Conservation (phyloP, 768 basidiomycete species). For the Suillus bovinus region DNA sequence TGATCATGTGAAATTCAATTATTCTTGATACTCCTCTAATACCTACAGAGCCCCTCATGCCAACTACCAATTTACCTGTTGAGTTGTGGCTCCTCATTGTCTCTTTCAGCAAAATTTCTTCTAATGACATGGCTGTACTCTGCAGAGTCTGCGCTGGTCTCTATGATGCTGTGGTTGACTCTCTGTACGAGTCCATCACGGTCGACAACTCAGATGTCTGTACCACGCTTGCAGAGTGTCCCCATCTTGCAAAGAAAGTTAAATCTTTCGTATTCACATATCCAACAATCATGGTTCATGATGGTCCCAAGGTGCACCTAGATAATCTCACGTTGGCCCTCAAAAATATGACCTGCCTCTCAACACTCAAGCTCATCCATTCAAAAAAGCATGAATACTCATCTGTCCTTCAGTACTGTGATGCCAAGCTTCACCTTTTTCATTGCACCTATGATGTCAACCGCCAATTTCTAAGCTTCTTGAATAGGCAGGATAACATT, state of each 20-base stretch:
- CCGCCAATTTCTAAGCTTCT: background rate
- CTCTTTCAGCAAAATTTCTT: background rate
- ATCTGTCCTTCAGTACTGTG: background rate
- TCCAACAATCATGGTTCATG: background rate
- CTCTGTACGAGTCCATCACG: background rate
- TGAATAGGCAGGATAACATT: background rate
- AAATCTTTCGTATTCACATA: background rate
- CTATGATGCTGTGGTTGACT: background rate
- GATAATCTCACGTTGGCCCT: background rate
- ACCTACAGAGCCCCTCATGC: too few relatives aligned
- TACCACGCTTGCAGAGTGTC: background rate
- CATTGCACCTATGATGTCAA: background rate
- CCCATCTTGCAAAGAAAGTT: background rate
- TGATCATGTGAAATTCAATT: too few relatives aligned
- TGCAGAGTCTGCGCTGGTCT: background rate
- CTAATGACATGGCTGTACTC: background rate
- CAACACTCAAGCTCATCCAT: background rate
- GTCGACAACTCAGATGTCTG: background rate
- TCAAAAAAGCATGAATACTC: background rate
- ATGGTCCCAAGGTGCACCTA: background rate
- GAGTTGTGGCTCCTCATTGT: background rate
- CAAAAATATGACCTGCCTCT: background rate
- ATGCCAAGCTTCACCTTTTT: background rate
- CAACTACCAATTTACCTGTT: background rate
- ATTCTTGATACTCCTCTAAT: too few relatives aligned